Evolutionary conservation across 2,329 filamentous ascomycete species (phyloP), one percentile per base, ranked within the genome.

Genomic region (Pestalotiopsis sp.): DNA sequence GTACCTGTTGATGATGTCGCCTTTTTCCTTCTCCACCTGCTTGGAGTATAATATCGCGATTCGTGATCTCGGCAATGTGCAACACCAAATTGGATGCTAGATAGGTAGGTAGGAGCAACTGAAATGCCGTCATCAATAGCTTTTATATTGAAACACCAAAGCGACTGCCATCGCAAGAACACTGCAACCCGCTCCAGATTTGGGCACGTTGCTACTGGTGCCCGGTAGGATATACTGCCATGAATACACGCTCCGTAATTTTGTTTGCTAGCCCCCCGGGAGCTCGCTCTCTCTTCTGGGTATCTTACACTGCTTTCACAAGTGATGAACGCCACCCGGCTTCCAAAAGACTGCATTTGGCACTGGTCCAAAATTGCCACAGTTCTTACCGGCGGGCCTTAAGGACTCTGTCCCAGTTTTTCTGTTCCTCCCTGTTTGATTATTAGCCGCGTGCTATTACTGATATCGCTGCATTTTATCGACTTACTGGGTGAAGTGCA

Each of bases 371-470:
- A 27, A 20, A 11, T 23, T 12, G 7, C 38, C n/a, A 9, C 12
- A 57, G 68, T 76, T 78, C 66, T 72, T 71, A 14, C 72, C 72
- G 9, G 23, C 75, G 68, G 66, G 86, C 83, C 70, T 88, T 85
- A 17, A 97, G 90, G 2, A 92, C 94, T 20, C 90, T 88, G 80
- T 91, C 89, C 93, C 94, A 97, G 80, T 93, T 95, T 80, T 96
- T 91, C 81, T 96, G 92, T 73, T 97, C 94, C 38, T 80, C 74
- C 70, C 85, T 87, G 63, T 49, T 11, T 9, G 1, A 9, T 25
- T 25, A 5, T 27, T 38, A 65, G 11, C 65, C 13, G 25, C 9
- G 3, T 13, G 6, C 27, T 11, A 38, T 57, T 7, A 13, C 27
- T 23, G 38, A 23, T 14, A 20, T 23, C 58, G 2, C 17, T n/a